phyloP scores from a whole-genome alignment of 2,329 filamentous ascomycete species.

The Apiospora phragmitis region DNA sequence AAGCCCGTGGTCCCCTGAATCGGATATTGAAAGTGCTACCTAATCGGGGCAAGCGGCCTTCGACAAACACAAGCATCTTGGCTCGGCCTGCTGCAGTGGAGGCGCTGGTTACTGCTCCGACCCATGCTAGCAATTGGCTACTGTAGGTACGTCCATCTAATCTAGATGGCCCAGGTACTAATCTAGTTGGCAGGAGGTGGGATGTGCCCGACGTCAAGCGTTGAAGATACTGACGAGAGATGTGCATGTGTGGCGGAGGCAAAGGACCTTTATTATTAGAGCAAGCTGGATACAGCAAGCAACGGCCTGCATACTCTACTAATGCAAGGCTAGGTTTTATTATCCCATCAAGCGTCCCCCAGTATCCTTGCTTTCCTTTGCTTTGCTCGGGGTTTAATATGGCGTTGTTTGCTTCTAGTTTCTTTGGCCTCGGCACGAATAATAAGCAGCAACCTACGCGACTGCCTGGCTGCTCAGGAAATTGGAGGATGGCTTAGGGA shows the following conservation, averaged over 20 bases:
- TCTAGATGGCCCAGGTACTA: neutral
- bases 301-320: too few relatives aligned
- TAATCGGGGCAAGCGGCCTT: neutral
- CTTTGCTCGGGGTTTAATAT: neutral
- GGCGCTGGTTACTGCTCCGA: neutral
- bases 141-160: neutral
- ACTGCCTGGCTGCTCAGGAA: neutral
- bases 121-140: neutral
- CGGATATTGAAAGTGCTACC: constrained; percentile 1
- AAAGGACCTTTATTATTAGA: neutral
- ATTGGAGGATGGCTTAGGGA: constrained; percentile 7
- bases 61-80: neutral
- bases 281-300: neutral
- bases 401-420: neutral
- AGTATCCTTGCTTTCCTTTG: neutral
- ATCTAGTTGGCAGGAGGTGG: neutral
- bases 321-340: neutral
- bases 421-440: neutral
- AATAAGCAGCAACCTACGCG: neutral
- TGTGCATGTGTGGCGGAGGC: neutral
- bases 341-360: neutral
- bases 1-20: neutral
- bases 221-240: neutral
- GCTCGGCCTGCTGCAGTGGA: neutral
- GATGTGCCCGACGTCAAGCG: neutral